Base-by-base conservation (phyloP, 1,139 yeast species). In the Pichia sp. region DNA sequence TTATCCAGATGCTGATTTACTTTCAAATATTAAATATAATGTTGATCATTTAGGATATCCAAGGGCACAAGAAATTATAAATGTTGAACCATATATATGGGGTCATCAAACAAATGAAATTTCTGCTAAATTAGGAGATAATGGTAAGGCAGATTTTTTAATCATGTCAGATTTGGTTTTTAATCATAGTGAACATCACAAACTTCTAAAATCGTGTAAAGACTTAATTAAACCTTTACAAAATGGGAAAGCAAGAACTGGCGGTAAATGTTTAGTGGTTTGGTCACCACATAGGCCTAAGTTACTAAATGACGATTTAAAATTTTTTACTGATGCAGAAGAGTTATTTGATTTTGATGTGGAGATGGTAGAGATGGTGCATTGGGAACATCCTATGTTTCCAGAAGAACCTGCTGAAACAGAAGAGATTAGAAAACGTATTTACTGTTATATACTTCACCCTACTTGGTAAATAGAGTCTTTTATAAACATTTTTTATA, bases 141-240 rank as follows among this genome's bases (percentile, higher is more conserved):
- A 46, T 23, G 49, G 45, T 7, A 42, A 41, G 25, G 94, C 86
- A 56, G 97, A 92, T 61, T 68, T 87, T 47, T 73, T 92, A 37
- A 85, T 92, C 33, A 68, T 92, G 58, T 84, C 95, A 42, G 98
- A 92, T 65, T 71, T 94, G 41, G 87, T 92, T 1, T 92, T 92
- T 70, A 92, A 92, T 63, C 98, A 92, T 61, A 80, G 95, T 1
- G 97, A 92, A 61, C 98, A 92, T 62, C 70, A 66, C 41, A 87
- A 87, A 61, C 70, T 92, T 39, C 66, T 92, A 41, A 61, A 68
- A 48, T 81, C 95, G 2, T 85, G 95, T 56, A 73, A 80, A 54
- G 74, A 78, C 44, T 64, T 80, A 11, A 63, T 89, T 43, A 51
- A 46, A 22, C 64, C 65, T 16, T 47, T 60, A 20, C 28, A 43